Evolutionary conservation across 1,284 basidiomycete species (phyloP), one percentile per base, ranked within the genome.

Genomic region (Cutaneotrichosporon cutaneum): DNA sequence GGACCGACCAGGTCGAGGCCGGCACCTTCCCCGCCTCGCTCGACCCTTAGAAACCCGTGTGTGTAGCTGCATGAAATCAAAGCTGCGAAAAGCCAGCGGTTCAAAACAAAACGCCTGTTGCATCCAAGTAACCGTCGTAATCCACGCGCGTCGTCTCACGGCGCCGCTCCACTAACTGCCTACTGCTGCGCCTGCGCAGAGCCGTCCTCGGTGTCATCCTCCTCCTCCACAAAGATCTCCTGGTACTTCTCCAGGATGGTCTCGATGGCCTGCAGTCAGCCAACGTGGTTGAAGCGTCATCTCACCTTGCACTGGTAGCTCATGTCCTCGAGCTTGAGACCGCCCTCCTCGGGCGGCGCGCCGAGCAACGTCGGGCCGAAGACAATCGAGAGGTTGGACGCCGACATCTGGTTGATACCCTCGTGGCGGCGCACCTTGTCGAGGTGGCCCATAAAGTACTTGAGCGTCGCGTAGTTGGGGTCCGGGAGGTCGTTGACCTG

Each of bases 401-500:
- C 87, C 9, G 90, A 87, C 95, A 99, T 99, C 56, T 91, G 88
- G 77, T 99, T 99, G 58, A 88, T 82, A 7, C 83, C 79, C 68
- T 90, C 88, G 68, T 87, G 84, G 70, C 88, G 85, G 53, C 85
- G 85, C 60, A 96, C 86, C 91, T 85, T 87, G 81, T 97, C 85
- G 63, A 99, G 81, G 81, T 99, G 95, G 11, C 90, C 93, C 85
- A 99, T 86, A 74, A 99, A 89, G 78, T 86, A 97, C 77, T 98
- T 98, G 58, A 99, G 83, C 1, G 95, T 97, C 0, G 96, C 92
- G 74, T 99, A 99, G 79, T 99, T 97, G 14, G 96, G 86, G 80
- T 99, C 95, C 4, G 95, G 96, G 56, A 99, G 83, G 70, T 97
- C 94, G 74, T 99, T 99, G 54, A 99, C 94, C 57, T 91, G 87